Percentiles rank a stretch among this genome's conserved stretches.
phyloP scores from a whole-genome alignment of 164 flowering plant species.

The Houttuynia cordata region DNA sequence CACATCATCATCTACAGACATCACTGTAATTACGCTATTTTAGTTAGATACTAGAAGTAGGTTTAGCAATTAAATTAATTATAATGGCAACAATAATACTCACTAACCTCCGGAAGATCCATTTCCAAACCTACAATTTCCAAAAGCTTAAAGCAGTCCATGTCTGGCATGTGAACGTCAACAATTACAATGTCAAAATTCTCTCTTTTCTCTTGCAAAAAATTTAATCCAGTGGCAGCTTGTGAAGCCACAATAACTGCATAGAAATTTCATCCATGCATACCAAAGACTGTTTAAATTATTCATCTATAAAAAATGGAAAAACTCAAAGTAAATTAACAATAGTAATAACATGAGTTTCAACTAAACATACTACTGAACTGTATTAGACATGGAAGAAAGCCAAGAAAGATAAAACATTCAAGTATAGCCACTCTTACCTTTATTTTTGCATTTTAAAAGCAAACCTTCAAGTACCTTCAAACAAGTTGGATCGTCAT shows the following conservation, averaged over 20 bases:
- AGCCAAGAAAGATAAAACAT: too few relatives aligned
- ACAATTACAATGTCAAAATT: slow-evolving; percentile 34
- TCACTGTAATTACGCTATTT: slow-evolving; percentile 18
- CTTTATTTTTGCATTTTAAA: slow-evolving; percentile 17
- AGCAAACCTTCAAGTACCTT: slow-evolving; percentile 12
- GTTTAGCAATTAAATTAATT: neutral
- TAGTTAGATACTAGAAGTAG: neutral
- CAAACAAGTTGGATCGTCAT: slow-evolving; percentile 15
- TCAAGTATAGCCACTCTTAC: too few relatives aligned
- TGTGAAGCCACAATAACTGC: slow-evolving; percentile 25
- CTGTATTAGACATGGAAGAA: too few relatives aligned
- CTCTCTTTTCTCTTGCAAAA: slow-evolving; percentile 25
- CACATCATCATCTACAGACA: slow-evolving; percentile 15
- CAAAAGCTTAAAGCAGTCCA: slow-evolving; percentile 37
- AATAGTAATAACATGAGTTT: too few relatives aligned
- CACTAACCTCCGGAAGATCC: slow-evolving; percentile 47
- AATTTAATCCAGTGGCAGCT: slow-evolving; percentile 19
- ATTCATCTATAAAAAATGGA: neutral
- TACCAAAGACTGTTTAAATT: neutral
- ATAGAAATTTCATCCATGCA: neutral
- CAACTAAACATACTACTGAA: too few relatives aligned
- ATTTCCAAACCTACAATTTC: slow-evolving; percentile 32
- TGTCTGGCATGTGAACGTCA: slow-evolving; percentile 29
- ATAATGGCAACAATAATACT: neutral
- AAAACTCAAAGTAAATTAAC: too few relatives aligned